A percentile compares a stretch with the other conserved stretches of the same genome.
Evolutionary conservation across 257 asterid species (phyloP).

Genomic region (Gardenia jasminoides): DNA sequence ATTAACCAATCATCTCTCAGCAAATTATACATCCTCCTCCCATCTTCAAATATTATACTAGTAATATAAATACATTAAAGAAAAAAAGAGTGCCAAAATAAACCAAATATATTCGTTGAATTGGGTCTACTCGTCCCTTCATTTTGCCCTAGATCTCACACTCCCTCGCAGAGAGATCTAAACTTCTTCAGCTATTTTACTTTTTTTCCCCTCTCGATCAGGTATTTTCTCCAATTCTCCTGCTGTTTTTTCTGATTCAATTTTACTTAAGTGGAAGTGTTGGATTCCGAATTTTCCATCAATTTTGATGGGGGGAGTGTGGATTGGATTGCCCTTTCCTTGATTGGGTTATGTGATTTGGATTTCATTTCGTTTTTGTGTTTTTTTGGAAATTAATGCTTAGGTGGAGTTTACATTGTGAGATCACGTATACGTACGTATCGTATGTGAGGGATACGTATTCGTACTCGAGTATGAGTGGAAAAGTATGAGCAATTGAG

Average conservation of each 20-base stretch:
- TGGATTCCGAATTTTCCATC: not conserved
- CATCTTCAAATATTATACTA: not conserved
- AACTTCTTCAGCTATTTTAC: not conserved
- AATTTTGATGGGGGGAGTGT: not conserved
- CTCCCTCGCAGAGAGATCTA: constrained; percentile 10
- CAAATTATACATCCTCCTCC: not conserved
- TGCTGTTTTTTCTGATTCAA: not conserved
- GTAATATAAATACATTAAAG: not conserved
- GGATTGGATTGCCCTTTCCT: not conserved
- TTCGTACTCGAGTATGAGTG: not conserved
- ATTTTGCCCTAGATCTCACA: constrained; percentile 20
- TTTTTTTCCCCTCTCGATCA: not conserved
- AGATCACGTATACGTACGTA: constrained; percentile 8
- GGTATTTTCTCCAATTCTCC: not conserved
- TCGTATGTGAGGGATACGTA: not conserved
- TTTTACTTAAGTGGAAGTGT: not conserved
- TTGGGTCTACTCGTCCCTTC: not conserved
- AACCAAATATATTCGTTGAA: not conserved
- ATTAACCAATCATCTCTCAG: constrained; percentile 7
- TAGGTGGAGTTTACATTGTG: not conserved
- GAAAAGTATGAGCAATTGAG: not conserved
- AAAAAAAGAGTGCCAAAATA: no score
- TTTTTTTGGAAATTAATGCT: not conserved
- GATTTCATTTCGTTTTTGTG: not conserved
- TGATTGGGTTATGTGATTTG: constrained; percentile 5